Evolutionary conservation across 2,329 filamentous ascomycete genomes (phyloP).

Genomic region (Aspergillus sp.): DNA sequence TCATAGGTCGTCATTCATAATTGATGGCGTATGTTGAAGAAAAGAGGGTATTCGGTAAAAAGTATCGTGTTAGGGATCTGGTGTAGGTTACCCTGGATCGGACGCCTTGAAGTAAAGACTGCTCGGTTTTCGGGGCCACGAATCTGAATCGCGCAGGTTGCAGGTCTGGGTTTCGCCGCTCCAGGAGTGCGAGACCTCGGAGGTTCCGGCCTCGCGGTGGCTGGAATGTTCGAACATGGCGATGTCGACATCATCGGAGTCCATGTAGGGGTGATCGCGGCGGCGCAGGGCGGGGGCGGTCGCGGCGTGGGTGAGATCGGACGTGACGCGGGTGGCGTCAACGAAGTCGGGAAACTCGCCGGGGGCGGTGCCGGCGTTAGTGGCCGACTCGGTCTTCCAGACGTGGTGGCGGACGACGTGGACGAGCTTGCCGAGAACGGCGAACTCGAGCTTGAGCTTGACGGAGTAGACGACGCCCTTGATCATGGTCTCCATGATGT

Average conservation of each 20-base stretch:
- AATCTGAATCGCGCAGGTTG: slow-evolving; percentile 7
- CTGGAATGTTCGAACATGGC: slow-evolving; percentile 36
- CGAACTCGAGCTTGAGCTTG: slow-evolving; percentile 51
- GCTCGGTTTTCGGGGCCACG: neutral
- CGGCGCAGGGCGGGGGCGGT: slow-evolving; percentile 14
- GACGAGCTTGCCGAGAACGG: slow-evolving; percentile 46
- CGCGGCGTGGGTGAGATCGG: slow-evolving; percentile 40
- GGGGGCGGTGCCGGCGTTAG: neutral
- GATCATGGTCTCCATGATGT: slow-evolving; percentile 47
- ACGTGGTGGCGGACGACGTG: slow-evolving; percentile 38
- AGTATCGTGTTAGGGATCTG: too few species aligned
- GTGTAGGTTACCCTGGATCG: too few species aligned
- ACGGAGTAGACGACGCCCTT: slow-evolving; percentile 49
- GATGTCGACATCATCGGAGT: slow-evolving; percentile 35
- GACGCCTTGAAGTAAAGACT: neutral
- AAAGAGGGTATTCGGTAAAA: too few species aligned
- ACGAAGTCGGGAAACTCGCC: slow-evolving; percentile 43
- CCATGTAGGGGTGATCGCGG: slow-evolving; percentile 30
- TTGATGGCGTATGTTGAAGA: too few species aligned
- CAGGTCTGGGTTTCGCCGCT: slow-evolving; percentile 28
- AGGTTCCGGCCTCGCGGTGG: slow-evolving; percentile 20
- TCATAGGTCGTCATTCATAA: too few species aligned
- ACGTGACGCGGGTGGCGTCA: slow-evolving; percentile 42
- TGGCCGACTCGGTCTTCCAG: slow-evolving; percentile 37
- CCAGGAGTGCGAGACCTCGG: slow-evolving; percentile 27